These are phyloP conservation scores for Verticillium albo-atrum DNA, from an alignment of 2,329 filamentous ascomycete genomes.

Conservation along the genomic window DNA sequence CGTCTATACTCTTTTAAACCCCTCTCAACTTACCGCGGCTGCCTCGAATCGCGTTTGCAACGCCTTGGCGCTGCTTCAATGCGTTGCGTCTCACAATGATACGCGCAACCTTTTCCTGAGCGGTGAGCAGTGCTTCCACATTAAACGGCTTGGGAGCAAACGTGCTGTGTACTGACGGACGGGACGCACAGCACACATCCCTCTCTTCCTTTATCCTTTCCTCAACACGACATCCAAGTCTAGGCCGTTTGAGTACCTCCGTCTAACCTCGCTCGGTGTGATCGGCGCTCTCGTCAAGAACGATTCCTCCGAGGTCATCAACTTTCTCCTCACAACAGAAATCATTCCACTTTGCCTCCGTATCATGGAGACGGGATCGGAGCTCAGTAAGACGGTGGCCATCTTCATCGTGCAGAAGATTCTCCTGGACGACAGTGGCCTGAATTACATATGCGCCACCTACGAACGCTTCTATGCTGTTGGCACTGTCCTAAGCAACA, in stretches of 20 bases:
- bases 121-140: slow-evolving; percentile 49
- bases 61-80: slow-evolving; percentile 90
- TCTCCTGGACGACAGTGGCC: slow-evolving; percentile 87
- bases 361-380: slow-evolving; percentile 98
- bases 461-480: slow-evolving; percentile 99
- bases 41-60: slow-evolving; percentile 97
- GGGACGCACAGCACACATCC: slow-evolving; percentile 77
- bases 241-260: slow-evolving; percentile 93
- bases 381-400: slow-evolving; percentile 96
- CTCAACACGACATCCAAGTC: slow-evolving; percentile 99
- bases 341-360: slow-evolving; percentile 96
- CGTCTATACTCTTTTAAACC: slow-evolving; percentile 93
- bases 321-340: slow-evolving; percentile 96
- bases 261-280: slow-evolving; percentile 90
- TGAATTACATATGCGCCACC: slow-evolving; percentile 97
- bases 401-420: slow-evolving; percentile 99
- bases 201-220: slow-evolving; percentile 95
- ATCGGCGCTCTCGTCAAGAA: slow-evolving; percentile 98
- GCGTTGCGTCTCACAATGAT: slow-evolving; percentile 95
- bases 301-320: slow-evolving; percentile 97
- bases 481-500: slow-evolving; percentile 94
- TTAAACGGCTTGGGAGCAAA: background rate
- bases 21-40: slow-evolving; percentile 94
- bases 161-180: background rate
- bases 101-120: slow-evolving; percentile 90